Evolutionary conservation across 208 protist genomes (phyloP), one percentile per base, ranked within the genome.

Genomic region (Phytomonas francai): DNA sequence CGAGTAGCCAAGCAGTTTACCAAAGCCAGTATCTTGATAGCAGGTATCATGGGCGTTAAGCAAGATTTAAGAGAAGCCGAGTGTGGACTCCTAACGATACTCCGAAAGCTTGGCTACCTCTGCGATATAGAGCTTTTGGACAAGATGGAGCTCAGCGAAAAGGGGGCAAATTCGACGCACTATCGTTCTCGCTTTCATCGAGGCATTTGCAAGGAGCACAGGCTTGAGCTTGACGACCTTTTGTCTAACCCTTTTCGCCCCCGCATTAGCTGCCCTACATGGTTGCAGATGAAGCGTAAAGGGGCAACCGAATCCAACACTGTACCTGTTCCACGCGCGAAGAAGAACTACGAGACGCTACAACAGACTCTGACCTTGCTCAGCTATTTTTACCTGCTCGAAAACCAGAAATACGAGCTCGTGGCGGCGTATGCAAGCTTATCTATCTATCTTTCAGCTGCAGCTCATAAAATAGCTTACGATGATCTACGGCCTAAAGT

Each of bases 51-150:
- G 30, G 79, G 67, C 8, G 66, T 81, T 39, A 58, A 49, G 6
- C 73, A 75, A 12, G 73, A 88, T 66, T 36, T 80, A 22, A 32
- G 54, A 0, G 74, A 74, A 36, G 84, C 86, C 11, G 76, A 91
- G 73, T 95, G 89, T 69, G 73, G 79, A 69, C 70, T 89, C 28
- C 80, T 92, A 25, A 60, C 74, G 32, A 63, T 88, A 16, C 79
- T 95, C 7, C 89, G 89, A 9, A 64, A 77, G 28, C 65, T 92
- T 14, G 73, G 79, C n/a, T 95, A 88, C 71, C 67, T 81, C 27
- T 95, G 89, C 68, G 89, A 94, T 66, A 65, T 91, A 12, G 60
- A 87, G 3, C 16, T 66, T 34, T 27, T 76, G 27, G 58, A 62
- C 28, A 30, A 39, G 2, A 28, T 32, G 39, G 66, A 3, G n/a